These are phyloP conservation scores for Plasmodium vinckei DNA, from an alignment of 169 alveolate species.

Conservation along the genomic window DNA sequence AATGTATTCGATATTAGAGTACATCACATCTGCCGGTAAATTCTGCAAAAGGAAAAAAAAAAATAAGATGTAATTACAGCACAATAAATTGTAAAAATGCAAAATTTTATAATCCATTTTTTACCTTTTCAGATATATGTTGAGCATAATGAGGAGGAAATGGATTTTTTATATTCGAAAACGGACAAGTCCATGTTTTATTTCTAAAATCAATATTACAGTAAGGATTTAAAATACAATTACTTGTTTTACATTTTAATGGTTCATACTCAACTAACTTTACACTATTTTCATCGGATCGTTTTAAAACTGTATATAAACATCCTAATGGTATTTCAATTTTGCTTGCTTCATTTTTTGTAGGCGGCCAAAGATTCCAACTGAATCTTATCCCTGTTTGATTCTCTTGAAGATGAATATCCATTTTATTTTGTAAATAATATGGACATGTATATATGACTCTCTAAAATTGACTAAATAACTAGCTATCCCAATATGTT, in stretches of 20 bases:
- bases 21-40: conserved; percentile 97
- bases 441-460: neutral
- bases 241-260: conserved; percentile 92
- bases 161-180: conserved; percentile 93
- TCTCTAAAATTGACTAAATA: neutral
- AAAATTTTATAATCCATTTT: too few species aligned
- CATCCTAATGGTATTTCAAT: conserved; percentile 97
- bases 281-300: conserved; percentile 86
- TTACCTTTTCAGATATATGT: conserved; percentile 93
- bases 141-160: conserved; percentile 98
- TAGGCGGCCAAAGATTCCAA: conserved; percentile 98
- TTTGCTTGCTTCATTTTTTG: conserved; percentile 94
- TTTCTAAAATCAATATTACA: conserved; percentile 96
- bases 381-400: conserved; percentile 97
- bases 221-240: conserved; percentile 94
- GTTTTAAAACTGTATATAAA: conserved; percentile 93
- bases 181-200: conserved; percentile 98
- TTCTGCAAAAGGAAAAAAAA: conserved; percentile 77
- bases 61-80: too few species aligned
- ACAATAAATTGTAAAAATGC: too few species aligned
- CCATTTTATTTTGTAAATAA: conserved; percentile 70
- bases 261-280: conserved; percentile 97
- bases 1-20: conserved; percentile 98
- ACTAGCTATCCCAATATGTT: neutral
- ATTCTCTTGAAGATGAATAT: conserved; percentile 87